Base-by-base conservation (phyloP, 192 early-diverging fungal species). In the Coemansia reversa region DNA sequence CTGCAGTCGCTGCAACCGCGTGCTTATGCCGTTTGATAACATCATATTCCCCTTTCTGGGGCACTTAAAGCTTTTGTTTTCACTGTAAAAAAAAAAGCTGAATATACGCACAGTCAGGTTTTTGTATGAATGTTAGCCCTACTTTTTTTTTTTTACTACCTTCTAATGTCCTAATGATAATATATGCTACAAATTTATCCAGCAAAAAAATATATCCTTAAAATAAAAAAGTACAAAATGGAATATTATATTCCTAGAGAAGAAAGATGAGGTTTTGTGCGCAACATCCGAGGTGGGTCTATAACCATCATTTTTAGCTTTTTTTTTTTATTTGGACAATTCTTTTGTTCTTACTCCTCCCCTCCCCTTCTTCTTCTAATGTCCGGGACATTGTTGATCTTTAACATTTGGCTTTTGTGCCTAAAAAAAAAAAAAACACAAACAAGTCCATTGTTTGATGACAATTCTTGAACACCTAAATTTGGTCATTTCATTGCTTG, bases 1-100 rank as follows among this genome's bases (percentile, higher is more conserved):
- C 51, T 79, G 76, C 50, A 79, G 59, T 62, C 60, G 76, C 70
- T 69, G 71, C 12, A 79, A 51, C 20, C 76, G 67, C 11, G 70
- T 56, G 66, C 67, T 73, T 19, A 79, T 79, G 29, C 66, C 57
- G 49, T 58, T 69, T 11, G 70, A 69, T 52, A 72, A 29, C 75
- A 78, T 72, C 19, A 51, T 27, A 23, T 25, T 6, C 18, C 5
- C 51, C 14, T 45, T 45, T 5, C 39, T 1, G 39, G 1, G 3
- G 39, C 39, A 16, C 8, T 3, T 9, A 16, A 16, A 45, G 9
- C 14, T 45, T 45, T 16, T 27, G 27, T 27, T 27, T 27, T 27
- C 27, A 27, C 27, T 27, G 27, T 27, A 27, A 27, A 27, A 27
- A 27, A 27, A 27, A 14, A 11, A 11, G 9, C 3, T 45, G 39